A percentile compares a stretch with the other conserved stretches of the same genome.
Conservation (phyloP, 352 stramenopile species). For the Phytophthora uliginosa region DNA sequence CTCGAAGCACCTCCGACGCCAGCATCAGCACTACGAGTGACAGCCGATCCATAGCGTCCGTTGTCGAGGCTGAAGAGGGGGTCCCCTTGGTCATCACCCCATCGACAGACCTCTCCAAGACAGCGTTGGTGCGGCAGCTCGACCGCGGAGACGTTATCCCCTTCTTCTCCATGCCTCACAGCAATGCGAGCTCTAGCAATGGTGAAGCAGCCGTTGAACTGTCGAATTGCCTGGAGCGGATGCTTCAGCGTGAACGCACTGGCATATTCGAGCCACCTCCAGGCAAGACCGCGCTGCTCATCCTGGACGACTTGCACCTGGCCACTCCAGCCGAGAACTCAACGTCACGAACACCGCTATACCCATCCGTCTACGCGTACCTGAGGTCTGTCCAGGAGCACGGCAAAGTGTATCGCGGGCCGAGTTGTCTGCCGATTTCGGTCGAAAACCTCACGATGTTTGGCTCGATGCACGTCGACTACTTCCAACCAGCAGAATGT, state of each 20-base stretch:
- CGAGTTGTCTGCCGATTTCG: slow-evolving; percentile 18
- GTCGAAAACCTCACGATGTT: slow-evolving; percentile 55
- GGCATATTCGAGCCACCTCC: slow-evolving; percentile 61
- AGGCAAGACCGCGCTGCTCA: slow-evolving; percentile 58
- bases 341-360: not conserved
- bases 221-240: slow-evolving; percentile 52
- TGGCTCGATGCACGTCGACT: slow-evolving; percentile 31
- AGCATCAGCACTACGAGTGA: slow-evolving; percentile 1
- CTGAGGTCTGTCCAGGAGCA: slow-evolving; percentile 50
- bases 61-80: slow-evolving; percentile 28
- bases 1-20: not conserved
- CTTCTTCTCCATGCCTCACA: slow-evolving; percentile 51
- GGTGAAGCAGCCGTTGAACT: slow-evolving; percentile 33
- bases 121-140: slow-evolving; percentile 34
- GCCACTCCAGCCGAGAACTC: slow-evolving; percentile 2
- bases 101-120: slow-evolving; percentile 4
- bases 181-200: slow-evolving; percentile 21
- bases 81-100: slow-evolving; percentile 20
- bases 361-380: slow-evolving; percentile 38
- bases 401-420: slow-evolving; percentile 30
- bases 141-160: slow-evolving; percentile 52
- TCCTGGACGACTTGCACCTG: slow-evolving; percentile 70
- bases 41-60: slow-evolving; percentile 8
- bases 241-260: slow-evolving; percentile 66
- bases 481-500: not conserved